Conservation (phyloP, 495 filamentous ascomycete genomes). For the Corynascus novoguineensis region DNA sequence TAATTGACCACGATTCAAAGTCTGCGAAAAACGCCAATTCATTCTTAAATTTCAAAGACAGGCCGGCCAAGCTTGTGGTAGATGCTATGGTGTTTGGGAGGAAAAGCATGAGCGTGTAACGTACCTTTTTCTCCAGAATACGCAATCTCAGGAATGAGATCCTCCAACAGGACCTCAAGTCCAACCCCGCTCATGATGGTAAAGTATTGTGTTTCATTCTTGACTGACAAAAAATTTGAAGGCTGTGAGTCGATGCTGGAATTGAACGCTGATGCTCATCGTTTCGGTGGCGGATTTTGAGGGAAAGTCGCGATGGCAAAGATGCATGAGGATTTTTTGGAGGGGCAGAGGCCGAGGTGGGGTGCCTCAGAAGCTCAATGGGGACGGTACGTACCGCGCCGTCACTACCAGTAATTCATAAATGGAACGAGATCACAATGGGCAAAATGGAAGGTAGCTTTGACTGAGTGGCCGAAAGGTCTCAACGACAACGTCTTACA, state of each 20-base stretch:
- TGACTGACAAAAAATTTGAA: conserved; percentile 15
- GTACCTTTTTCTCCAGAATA: conserved; percentile 62
- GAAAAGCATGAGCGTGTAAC: conserved; percentile 27
- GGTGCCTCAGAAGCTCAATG: not conserved
- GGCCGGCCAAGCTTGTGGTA: too few relatives aligned
- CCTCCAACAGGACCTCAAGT: conserved; percentile 65
- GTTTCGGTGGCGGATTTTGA: conserved; percentile 10
- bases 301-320: not conserved
- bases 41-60: not conserved
- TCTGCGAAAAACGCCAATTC: not conserved
- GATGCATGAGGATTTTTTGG: conserved; percentile 19
- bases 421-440: not conserved
- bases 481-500: too few relatives aligned
- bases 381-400: not conserved
- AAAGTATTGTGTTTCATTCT: conserved; percentile 23
- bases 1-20: too few relatives aligned
- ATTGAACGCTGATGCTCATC: conserved; percentile 25
- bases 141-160: conserved; percentile 66
- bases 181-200: conserved; percentile 55
- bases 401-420: not conserved
- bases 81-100: not conserved
- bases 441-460: too few relatives aligned
- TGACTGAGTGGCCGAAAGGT: too few relatives aligned
- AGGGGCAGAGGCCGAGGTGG: conserved; percentile 20
- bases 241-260: conserved; percentile 16